Percentiles rank a stretch among this genome's conserved stretches.
phyloP scores from a whole-genome alignment of 164 flowering plant genomes.

The Kalanchoe fedtschenkoi region DNA sequence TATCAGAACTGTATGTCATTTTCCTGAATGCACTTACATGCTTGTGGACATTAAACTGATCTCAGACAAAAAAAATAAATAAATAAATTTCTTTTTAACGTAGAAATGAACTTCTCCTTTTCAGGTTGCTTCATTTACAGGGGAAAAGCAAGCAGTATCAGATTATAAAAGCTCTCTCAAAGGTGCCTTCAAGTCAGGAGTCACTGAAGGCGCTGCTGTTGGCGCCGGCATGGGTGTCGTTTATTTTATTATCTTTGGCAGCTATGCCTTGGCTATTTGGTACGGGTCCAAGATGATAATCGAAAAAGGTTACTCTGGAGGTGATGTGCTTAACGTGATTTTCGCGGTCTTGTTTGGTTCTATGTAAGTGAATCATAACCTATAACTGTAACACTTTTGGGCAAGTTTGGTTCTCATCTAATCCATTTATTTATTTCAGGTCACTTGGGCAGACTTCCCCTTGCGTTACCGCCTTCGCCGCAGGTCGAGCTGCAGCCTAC shows the following conservation, averaged over 20 bases:
- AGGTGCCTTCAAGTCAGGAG: constrained; percentile 9
- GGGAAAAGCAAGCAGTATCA: constrained; percentile 15
- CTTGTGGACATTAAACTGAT: background rate
- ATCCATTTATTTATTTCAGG: constrained; percentile 8
- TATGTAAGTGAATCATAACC: constrained; percentile 9
- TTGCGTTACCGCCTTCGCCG: constrained; percentile 17
- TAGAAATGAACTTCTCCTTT: background rate
- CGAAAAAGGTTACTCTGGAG: constrained; percentile 14
- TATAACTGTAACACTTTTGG: background rate
- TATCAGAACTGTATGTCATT: constrained; percentile 22
- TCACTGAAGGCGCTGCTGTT: constrained; percentile 12
- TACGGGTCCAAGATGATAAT: constrained; percentile 16
- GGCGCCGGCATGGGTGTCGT: constrained; percentile 13
- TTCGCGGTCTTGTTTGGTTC: constrained; percentile 15
- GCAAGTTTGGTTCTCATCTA: background rate
- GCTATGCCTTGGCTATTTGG: constrained; percentile 17
- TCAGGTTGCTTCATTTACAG: constrained; percentile 21
- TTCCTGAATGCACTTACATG: background rate
- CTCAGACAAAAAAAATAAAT: background rate
- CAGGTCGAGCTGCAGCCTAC: constrained; percentile 20
- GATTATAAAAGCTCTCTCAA: constrained; percentile 9
- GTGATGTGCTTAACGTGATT: constrained; percentile 13
- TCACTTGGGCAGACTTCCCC: constrained; percentile 19
- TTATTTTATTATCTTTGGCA: constrained; percentile 5
- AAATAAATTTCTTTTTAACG: too few relatives aligned